Evolutionary conservation across 768 basidiomycete genomes (phyloP).

Genomic region (Galerina marginata): DNA sequence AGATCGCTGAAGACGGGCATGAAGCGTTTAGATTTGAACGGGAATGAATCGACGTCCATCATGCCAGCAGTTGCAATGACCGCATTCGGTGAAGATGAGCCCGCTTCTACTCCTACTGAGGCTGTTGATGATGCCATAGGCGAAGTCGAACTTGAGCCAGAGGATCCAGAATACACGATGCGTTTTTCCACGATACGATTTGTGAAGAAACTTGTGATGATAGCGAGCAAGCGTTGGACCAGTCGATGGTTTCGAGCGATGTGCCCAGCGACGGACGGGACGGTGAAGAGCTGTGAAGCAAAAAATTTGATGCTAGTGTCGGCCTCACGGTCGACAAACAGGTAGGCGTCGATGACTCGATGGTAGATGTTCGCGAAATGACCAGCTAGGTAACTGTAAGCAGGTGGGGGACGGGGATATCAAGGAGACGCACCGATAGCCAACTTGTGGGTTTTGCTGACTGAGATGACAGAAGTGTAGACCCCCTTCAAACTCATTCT

Average conservation of each 20-base stretch:
- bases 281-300: slow-evolving; percentile 90
- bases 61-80: slow-evolving; percentile 18
- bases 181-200: slow-evolving; percentile 82
- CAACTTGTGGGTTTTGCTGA: slow-evolving; percentile 76
- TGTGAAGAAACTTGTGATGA: slow-evolving; percentile 92
- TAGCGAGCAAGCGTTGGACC: slow-evolving; percentile 75
- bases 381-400: slow-evolving; percentile 53
- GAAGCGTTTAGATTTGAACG: slow-evolving; percentile 95
- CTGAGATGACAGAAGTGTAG: slow-evolving; percentile 73
- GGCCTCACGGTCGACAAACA: slow-evolving; percentile 91
- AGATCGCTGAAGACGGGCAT: slow-evolving; percentile 95
- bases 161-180: slow-evolving; percentile 51
- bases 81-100: slow-evolving; percentile 9
- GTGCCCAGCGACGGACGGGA: slow-evolving; percentile 82
- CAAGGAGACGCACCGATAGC: slow-evolving; percentile 68
- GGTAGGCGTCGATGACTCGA: slow-evolving; percentile 86
- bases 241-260: slow-evolving; percentile 78
- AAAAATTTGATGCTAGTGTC: slow-evolving; percentile 96
- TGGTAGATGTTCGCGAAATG: slow-evolving; percentile 88
- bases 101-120: not conserved
- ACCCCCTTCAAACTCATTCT: slow-evolving; percentile 82
- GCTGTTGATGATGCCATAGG: not conserved
- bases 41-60: slow-evolving; percentile 83
- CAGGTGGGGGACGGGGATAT: not conserved
- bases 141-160: slow-evolving; percentile 16